phyloP scores from a whole-genome alignment of 345 rosid genomes.

The Lumnitzera littorea region DNA sequence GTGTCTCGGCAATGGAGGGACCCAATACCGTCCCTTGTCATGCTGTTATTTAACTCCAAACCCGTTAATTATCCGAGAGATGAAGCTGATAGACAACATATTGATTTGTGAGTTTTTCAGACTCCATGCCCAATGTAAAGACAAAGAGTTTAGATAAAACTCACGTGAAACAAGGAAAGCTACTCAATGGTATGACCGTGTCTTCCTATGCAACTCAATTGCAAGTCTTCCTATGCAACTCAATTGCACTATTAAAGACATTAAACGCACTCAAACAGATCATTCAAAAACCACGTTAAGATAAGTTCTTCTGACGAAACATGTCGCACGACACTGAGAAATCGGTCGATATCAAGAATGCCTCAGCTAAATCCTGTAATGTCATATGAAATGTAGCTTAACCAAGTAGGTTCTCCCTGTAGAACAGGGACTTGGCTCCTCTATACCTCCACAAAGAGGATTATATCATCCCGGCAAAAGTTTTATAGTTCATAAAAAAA shows the following conservation, averaged over 20 bases:
- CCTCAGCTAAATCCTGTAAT: conserved; percentile 46
- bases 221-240: too few relatives aligned
- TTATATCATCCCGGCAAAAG: conserved; percentile 29
- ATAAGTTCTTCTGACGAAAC: too few relatives aligned
- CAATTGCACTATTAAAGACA: too few relatives aligned
- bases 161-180: conserved; percentile 7
- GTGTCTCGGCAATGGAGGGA: background rate
- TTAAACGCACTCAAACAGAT: too few relatives aligned
- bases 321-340: background rate
- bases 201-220: too few relatives aligned
- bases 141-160: conserved; percentile 41
- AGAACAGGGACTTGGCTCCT: conserved; percentile 49
- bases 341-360: background rate
- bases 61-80: conserved; percentile 28
- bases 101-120: conserved; percentile 49
- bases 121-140: conserved; percentile 16
- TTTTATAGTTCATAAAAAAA: background rate
- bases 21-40: conserved; percentile 17
- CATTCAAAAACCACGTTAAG: too few relatives aligned
- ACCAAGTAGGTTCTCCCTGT: conserved; percentile 29
- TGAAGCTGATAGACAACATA: conserved; percentile 72
- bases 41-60: conserved; percentile 60
- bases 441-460: conserved; percentile 42
- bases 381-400: conserved; percentile 30
- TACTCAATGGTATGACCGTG: too few relatives aligned